These are phyloP conservation scores for Dictyophora rubrovolvata DNA, from an alignment of 768 basidiomycete genomes.

Conservation along the genomic window DNA sequence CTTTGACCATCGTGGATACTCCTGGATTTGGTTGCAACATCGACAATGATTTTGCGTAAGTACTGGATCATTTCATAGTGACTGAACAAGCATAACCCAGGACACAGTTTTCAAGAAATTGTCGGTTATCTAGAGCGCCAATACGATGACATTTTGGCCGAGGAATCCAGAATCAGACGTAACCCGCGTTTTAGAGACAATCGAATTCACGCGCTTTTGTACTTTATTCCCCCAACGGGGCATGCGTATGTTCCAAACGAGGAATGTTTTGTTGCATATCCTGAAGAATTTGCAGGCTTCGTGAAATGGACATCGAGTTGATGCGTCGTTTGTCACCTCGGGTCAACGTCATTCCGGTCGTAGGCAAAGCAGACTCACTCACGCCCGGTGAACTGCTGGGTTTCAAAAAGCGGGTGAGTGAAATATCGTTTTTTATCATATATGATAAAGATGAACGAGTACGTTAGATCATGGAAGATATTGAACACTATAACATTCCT, in stretches of 20 bases:
- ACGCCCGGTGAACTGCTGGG: slow-evolving; percentile 87
- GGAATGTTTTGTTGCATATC: not conserved
- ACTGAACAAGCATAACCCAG: not conserved
- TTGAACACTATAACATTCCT: slow-evolving; percentile 95
- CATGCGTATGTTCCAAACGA: slow-evolving; percentile 62
- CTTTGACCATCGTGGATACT: slow-evolving; percentile 95
- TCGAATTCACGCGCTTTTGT: slow-evolving; percentile 89
- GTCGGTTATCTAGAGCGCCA: slow-evolving; percentile 94
- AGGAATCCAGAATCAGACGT: slow-evolving; percentile 98
- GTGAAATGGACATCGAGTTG: slow-evolving; percentile 98
- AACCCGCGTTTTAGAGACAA: slow-evolving; percentile 99
- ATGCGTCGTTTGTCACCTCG: slow-evolving; percentile 97
- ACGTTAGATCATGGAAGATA: slow-evolving; percentile 94
- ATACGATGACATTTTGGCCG: slow-evolving; percentile 97
- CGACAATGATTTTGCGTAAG: slow-evolving; percentile 96
- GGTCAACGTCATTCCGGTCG: slow-evolving; percentile 97
- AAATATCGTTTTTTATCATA: not conserved
- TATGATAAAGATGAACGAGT: not conserved
- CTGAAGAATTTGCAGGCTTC: slow-evolving; percentile 38
- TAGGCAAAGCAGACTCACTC: slow-evolving; percentile 92
- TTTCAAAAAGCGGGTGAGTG: slow-evolving; percentile 85
- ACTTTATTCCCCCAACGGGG: slow-evolving; percentile 98
- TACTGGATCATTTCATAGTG: slow-evolving; percentile 13
- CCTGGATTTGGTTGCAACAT: slow-evolving; percentile 99
- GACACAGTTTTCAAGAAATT: slow-evolving; percentile 85